phyloP scores from a whole-genome alignment of 2,329 filamentous ascomycete species.

The Teratosphaeria nubilosa region DNA sequence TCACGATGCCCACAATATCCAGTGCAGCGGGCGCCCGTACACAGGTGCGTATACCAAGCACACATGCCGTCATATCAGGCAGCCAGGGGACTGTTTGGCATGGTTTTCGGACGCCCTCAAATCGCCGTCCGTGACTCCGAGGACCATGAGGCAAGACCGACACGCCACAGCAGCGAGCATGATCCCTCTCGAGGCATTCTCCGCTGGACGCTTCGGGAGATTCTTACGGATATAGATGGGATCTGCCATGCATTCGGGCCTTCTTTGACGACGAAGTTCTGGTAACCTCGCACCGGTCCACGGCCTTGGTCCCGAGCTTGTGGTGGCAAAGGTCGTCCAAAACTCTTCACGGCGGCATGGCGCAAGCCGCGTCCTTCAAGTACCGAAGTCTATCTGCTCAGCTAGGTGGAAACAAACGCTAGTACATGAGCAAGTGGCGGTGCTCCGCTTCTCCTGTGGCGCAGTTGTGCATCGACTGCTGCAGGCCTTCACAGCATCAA shows the following conservation, averaged over 20 bases:
- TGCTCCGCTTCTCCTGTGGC: background rate
- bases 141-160: background rate
- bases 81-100: background rate
- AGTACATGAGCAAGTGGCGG: background rate
- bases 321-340: background rate
- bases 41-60: too few relatives aligned
- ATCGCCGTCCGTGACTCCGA: too few relatives aligned
- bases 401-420: background rate
- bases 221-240: background rate
- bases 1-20: background rate
- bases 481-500: background rate
- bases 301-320: too few relatives aligned
- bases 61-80: background rate
- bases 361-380: background rate
- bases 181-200: background rate
- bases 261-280: background rate
- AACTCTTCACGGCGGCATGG: background rate
- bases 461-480: background rate
- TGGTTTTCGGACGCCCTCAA: background rate
- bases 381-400: background rate
- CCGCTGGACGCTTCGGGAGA: background rate
- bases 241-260: background rate
- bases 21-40: too few relatives aligned
- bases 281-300: background rate
- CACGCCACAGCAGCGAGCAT: background rate